phyloP scores from a whole-genome alignment of 2,329 filamentous ascomycete genomes.

The Talaromyces verruculosus region DNA sequence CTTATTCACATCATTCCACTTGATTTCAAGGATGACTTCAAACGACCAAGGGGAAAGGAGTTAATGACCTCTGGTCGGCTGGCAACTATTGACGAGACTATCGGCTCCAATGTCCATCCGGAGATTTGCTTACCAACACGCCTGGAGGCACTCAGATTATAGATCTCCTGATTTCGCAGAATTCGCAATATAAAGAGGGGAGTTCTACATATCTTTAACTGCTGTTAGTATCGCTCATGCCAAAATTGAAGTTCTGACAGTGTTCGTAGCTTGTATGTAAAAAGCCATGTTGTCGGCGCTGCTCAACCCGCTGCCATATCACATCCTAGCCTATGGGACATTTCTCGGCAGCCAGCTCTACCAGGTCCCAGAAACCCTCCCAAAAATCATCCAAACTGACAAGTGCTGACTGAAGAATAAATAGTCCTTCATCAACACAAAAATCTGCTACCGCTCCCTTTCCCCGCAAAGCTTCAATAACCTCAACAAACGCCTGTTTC shows the following conservation, averaged over 20 bases:
- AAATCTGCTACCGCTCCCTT: conserved; percentile 38
- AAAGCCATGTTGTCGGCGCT: conserved; percentile 14
- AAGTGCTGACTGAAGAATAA: background rate
- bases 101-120: conserved; percentile 12
- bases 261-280: background rate
- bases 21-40: too few species aligned
- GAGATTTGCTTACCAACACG: background rate
- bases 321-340: conserved; percentile 42
- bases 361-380: conserved; percentile 25
- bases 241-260: too few species aligned
- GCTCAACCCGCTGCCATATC: conserved; percentile 34
- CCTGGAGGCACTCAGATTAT: background rate
- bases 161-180: too few species aligned
- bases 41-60: background rate
- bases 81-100: conserved; percentile 12
- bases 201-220: background rate
- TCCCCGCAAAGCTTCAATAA: conserved; percentile 40
- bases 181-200: background rate
- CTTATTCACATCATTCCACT: background rate
- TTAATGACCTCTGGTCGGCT: background rate
- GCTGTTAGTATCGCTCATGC: too few species aligned
- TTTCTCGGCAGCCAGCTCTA: conserved; percentile 44
- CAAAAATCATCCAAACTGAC: background rate
- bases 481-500: conserved; percentile 44
- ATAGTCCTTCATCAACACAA: conserved; percentile 42